Base-by-base conservation (phyloP, 1,284 basidiomycete species). In the Heterobasidion annosum region DNA sequence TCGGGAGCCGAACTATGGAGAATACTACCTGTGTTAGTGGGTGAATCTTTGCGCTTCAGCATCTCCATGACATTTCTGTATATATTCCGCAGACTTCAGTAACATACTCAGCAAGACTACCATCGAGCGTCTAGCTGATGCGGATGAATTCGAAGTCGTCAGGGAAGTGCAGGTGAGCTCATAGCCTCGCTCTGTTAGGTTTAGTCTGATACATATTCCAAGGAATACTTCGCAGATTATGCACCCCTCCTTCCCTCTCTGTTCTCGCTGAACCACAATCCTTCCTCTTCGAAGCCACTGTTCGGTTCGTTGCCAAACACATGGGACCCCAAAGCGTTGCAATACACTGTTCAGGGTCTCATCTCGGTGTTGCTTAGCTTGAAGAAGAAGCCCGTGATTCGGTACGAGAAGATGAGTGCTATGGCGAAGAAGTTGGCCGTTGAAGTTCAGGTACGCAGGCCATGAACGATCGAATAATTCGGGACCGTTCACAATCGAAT, bases 221-320 rank as follows among this genome's bases (percentile, higher is more conserved):
- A 91, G 93, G 95, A 98, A 81, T 91, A 91, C 72, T 98, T 97
- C 70, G 92, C 92, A 60, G 95, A 98, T 70, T 98, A 94, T 63
- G 81, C 91, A 1, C 91, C 94, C 0, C 77, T 97, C 55, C 78
- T 94, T 5, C 86, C 93, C 0, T 89, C 80, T 37, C 77, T 98
- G 37, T 98, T 97, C 74, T 93, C 94, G 2, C 73, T 99, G 45
- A 94, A 93, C 58, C 83, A 91, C 61, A 76, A 73, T 0, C 90
- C 91, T 0, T 77, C 82, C 1, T 67, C 74, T 9, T 70, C 76
- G 46, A 74, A 72, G 58, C 85, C 86, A 1, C 67, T 93, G 32
- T 91, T 88, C 66, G 87, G 82, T 10, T 74, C 81, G n/a, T 80
- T 76, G 2, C 76, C 80, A 19, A 84, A 70, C 53, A 62, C 74